phyloP scores from a whole-genome alignment of 805 yeast species.

The Ogataea pilisensis region DNA sequence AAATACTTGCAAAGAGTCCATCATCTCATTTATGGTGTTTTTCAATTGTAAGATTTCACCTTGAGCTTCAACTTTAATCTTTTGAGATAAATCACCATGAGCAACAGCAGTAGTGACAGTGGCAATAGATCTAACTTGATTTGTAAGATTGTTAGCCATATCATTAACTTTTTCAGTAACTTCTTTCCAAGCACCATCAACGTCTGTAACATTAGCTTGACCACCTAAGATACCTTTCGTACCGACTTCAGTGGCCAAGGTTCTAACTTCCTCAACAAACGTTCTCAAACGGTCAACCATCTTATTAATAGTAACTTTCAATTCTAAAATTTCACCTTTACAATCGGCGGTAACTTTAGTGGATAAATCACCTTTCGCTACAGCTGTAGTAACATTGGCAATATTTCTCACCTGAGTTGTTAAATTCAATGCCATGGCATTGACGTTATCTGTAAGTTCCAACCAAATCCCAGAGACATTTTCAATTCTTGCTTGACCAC shows the following conservation, averaged over 20 bases:
- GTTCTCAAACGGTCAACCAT: slow-evolving; percentile 87
- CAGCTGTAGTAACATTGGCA: slow-evolving; percentile 85
- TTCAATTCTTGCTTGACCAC: slow-evolving; percentile 80
- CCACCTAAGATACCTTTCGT: slow-evolving; percentile 83
- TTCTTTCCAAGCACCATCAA: slow-evolving; percentile 87
- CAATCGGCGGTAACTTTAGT: slow-evolving; percentile 85
- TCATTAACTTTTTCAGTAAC: slow-evolving; percentile 85
- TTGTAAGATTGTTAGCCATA: slow-evolving; percentile 84
- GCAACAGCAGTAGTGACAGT: slow-evolving; percentile 92
- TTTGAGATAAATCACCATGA: slow-evolving; percentile 80
- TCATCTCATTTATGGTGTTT: slow-evolving; percentile 87
- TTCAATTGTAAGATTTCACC: slow-evolving; percentile 86
- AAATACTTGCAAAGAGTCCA: slow-evolving; percentile 81
- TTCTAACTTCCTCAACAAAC: slow-evolving; percentile 78
- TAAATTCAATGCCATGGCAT: slow-evolving; percentile 84
- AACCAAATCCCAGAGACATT: slow-evolving; percentile 87
- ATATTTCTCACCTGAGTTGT: slow-evolving; percentile 86
- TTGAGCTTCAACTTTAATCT: slow-evolving; percentile 85
- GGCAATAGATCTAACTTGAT: slow-evolving; percentile 85
- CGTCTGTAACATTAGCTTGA: slow-evolving; percentile 79
- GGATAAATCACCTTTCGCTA: slow-evolving; percentile 76
- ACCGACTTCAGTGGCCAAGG: slow-evolving; percentile 87
- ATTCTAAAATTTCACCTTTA: slow-evolving; percentile 73
- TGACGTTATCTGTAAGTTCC: slow-evolving; percentile 79
- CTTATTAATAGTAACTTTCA: slow-evolving; percentile 76